Evolutionary conservation across 1,284 basidiomycete genomes (phyloP), one percentile per base, ranked within the genome.

Genomic region (Mrakiaceae sp.): DNA sequence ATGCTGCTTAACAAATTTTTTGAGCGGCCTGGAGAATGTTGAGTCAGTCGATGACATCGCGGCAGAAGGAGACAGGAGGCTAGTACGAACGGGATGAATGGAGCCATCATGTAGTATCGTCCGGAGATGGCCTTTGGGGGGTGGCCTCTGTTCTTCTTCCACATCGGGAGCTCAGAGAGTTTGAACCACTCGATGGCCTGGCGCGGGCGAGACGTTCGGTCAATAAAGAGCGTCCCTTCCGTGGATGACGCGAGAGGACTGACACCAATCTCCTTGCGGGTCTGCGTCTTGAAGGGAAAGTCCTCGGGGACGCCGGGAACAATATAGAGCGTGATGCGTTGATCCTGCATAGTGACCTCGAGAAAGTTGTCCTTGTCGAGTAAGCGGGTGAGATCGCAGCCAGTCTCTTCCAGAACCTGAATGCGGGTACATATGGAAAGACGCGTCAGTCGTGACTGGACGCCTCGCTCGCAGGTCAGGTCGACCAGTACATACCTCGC

Each of bases 111-210:
- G 78, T 97, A 98, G 77, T 27, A 27, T 27, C 27, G 27, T 27
- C 27, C 27, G 27, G 27, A 27, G 27, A 27, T 27, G 27, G 27
- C 27, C 27, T 27, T 27, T 27, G 27, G 27, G 1, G 27, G 27
- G 27, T 27, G 27, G 27, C 27, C 27, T 27, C 27, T 27, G 27
- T 27, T 27, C 67, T 86, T 85, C 73, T 85, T 90, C 92, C 93
- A 98, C 0, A 90, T 93, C 0, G 96, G 96, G 39, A 99, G 79
- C 74, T 98, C 93, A 46, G 82, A 80, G 56, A 98, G 78, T 67
- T 80, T 85, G 76, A 97, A 98, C 96, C 96, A 99, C 72, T 94
- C 87, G 70, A 98, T 98, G 79, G 89, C 89, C 93, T 96, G 66
- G 56, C 12, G 7, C 6, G 66, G 27, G 27, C 27, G 27, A 55